phyloP scores from a whole-genome alignment of 208 protist genomes.

The Crithidia acanthocephali region DNA sequence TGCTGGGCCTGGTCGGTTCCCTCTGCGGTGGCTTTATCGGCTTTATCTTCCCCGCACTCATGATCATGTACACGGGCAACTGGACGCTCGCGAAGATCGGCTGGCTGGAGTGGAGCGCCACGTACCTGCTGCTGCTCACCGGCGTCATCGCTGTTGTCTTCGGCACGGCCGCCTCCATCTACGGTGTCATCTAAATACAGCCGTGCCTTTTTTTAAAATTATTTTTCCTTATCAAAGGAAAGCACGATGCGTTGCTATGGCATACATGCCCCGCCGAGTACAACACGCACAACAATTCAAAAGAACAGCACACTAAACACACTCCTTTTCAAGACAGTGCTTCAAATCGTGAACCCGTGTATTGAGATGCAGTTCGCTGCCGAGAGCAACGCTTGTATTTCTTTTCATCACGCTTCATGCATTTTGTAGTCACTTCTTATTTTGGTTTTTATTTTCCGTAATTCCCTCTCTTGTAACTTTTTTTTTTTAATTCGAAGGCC shows the following conservation, averaged over 20 bases:
- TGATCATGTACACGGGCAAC: constrained; percentile 69
- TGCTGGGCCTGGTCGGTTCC: constrained; percentile 76
- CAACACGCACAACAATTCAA: not conserved
- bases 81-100: constrained; percentile 47
- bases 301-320: too few relatives aligned
- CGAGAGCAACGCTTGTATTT: too few relatives aligned
- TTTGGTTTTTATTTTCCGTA: too few relatives aligned
- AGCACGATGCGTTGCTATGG: not conserved
- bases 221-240: not conserved
- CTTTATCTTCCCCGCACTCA: constrained; percentile 70
- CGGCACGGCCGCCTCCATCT: constrained; percentile 64
- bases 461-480: too few relatives aligned
- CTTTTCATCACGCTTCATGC: too few relatives aligned
- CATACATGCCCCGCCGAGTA: not conserved
- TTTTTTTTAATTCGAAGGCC: too few relatives aligned
- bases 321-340: too few relatives aligned
- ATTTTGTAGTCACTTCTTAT: too few relatives aligned
- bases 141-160: constrained; percentile 59
- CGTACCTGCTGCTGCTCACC: constrained; percentile 55
- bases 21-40: constrained; percentile 81
- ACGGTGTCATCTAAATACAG: constrained; percentile 36
- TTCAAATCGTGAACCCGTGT: too few relatives aligned
- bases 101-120: constrained; percentile 40
- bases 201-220: too few relatives aligned
- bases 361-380: constrained; percentile 20